These are phyloP conservation scores for Paramecium bursaria DNA, from an alignment of 73 alveolate species.

Conservation along the genomic window DNA sequence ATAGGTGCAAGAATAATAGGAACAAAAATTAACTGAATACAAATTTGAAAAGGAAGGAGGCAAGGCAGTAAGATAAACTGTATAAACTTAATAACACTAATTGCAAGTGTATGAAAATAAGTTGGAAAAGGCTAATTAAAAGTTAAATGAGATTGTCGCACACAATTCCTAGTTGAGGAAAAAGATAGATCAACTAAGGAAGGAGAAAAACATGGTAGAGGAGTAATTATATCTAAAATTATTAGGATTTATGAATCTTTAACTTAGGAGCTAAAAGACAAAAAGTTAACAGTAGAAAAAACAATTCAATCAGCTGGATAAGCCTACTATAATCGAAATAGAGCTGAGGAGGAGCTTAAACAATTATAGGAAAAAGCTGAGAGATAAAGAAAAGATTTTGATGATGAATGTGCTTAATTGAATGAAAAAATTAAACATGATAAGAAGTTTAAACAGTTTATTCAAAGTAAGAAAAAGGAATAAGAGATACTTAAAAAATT, in stretches of 20 bases:
- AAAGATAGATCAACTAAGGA: constrained; percentile 60
- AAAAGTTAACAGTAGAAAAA: constrained; percentile 65
- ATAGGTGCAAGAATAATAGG: constrained; percentile 54
- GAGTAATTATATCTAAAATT: constrained; percentile 35
- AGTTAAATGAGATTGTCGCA: constrained; percentile 66
- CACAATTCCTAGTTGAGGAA: constrained; percentile 61
- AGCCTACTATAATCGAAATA: constrained; percentile 68
- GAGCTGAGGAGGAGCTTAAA: constrained; percentile 69
- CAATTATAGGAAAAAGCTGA: constrained; percentile 66
- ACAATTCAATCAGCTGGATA: constrained; percentile 69
- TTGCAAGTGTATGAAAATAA: constrained; percentile 67
- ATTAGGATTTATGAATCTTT: constrained; percentile 53
- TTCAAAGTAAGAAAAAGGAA: constrained; percentile 68
- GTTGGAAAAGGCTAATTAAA: constrained; percentile 66
- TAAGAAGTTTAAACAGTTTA: constrained; percentile 64
- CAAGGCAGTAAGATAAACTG: constrained; percentile 25
- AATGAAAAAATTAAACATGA: constrained; percentile 67
- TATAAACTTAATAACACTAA: constrained; percentile 53
- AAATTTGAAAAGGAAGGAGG: constrained; percentile 63
- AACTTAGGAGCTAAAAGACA: constrained; percentile 64
- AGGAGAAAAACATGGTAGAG: constrained; percentile 67
- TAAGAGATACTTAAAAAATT: constrained; percentile 58
- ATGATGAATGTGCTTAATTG: constrained; percentile 60
- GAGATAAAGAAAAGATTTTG: constrained; percentile 51
- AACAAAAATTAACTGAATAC: constrained; percentile 52